phyloP scores from a whole-genome alignment of 352 stramenopile species.

The Phytopythium mirpurense region DNA sequence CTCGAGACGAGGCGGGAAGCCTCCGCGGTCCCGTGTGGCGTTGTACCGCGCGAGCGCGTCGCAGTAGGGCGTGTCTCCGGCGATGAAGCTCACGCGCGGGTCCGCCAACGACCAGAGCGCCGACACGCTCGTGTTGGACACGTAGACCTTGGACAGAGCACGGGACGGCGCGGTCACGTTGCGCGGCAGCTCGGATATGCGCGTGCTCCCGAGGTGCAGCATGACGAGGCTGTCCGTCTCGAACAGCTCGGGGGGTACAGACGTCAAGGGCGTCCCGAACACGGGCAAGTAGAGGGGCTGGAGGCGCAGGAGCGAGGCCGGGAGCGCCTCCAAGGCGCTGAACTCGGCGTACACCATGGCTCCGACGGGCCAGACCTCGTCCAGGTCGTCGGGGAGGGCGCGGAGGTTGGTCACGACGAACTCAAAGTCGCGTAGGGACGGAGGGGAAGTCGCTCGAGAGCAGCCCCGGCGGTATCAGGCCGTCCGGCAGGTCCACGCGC shows the following conservation, averaged over 20 bases:
- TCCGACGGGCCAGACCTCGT: conserved; percentile 17
- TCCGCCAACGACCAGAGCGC: conserved; percentile 18
- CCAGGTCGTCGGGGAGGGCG: conserved; percentile 23
- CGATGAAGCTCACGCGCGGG: background rate
- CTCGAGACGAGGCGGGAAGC: background rate
- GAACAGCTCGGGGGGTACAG: conserved; percentile 16
- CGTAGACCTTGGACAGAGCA: conserved; percentile 1
- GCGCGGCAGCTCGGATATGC: conserved; percentile 12
- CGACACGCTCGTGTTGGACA: conserved; percentile 13
- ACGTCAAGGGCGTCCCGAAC: conserved; percentile 19
- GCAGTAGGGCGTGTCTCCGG: background rate
- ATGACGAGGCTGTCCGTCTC: conserved; percentile 8
- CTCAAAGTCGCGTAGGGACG: conserved; percentile 27
- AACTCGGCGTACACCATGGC: conserved; percentile 16
- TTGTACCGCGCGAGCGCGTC: background rate
- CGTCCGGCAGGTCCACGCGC: conserved; percentile 27
- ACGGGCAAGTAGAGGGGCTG: conserved; percentile 19
- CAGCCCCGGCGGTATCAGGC: conserved; percentile 23
- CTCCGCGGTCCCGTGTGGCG: background rate
- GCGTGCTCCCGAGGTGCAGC: conserved; percentile 15
- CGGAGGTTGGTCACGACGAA: conserved; percentile 33
- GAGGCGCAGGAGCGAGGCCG: conserved; percentile 12
- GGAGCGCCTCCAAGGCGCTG: conserved; percentile 11
- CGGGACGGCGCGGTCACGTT: conserved; percentile 13
- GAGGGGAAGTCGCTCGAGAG: conserved; percentile 27